A percentile compares a stretch with the other conserved stretches of the same genome.
phyloP scores from a whole-genome alignment of 2,329 filamentous ascomycete species.

The Colletotrichum tabaci region DNA sequence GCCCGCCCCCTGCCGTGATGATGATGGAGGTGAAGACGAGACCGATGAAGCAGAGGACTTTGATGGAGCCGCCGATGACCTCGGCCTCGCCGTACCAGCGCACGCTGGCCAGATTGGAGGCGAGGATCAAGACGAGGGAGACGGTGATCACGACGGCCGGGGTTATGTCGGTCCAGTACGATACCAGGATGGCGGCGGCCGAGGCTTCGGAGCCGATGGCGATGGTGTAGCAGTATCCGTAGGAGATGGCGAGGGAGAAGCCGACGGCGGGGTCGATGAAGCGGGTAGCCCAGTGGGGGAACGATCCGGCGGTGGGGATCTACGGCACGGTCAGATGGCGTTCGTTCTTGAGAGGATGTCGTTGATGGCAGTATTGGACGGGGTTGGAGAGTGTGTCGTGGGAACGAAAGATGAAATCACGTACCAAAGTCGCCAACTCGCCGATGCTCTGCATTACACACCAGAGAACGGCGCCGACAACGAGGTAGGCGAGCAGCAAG shows the following conservation, averaged over 20 bases:
- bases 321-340: background rate
- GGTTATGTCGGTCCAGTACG: constrained; percentile 60
- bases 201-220: constrained; percentile 61
- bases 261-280: constrained; percentile 60
- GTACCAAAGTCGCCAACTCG: constrained; percentile 55
- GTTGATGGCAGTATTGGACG: constrained; percentile 55
- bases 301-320: constrained; percentile 44
- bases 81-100: constrained; percentile 62
- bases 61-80: constrained; percentile 59
- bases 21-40: constrained; percentile 61
- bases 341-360: constrained; percentile 57
- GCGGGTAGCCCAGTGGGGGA: constrained; percentile 47
- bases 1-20: constrained; percentile 65
- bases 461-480: constrained; percentile 64
- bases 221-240: constrained; percentile 61
- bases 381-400: too few relatives aligned
- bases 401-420: constrained; percentile 42
- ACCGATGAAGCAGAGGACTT: constrained; percentile 67
- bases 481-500: constrained; percentile 59
- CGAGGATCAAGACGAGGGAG: constrained; percentile 56
- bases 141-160: constrained; percentile 61
- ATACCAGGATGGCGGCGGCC: constrained; percentile 58
- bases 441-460: constrained; percentile 62
- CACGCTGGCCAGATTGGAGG: constrained; percentile 59
- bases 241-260: constrained; percentile 63